Conservation (phyloP, 2,329 filamentous ascomycete genomes). For the Trichoderma breve region DNA sequence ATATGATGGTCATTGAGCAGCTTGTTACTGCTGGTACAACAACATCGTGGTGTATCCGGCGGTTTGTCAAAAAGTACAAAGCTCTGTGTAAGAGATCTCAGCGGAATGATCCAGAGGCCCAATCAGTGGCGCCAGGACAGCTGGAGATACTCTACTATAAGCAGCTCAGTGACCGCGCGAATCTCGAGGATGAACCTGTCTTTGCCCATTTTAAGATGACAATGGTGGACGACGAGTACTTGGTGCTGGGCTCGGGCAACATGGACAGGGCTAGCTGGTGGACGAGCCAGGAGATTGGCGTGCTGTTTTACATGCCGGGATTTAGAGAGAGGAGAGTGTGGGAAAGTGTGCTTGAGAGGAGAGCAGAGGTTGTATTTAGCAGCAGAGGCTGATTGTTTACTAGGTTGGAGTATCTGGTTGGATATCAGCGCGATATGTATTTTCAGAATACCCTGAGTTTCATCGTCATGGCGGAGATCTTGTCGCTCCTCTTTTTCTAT, state of each 20-base stretch:
- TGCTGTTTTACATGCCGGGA: slow-evolving; percentile 52
- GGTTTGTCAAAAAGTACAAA: slow-evolving; percentile 56
- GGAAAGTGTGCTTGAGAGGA: slow-evolving; percentile 38
- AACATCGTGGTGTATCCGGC: slow-evolving; percentile 62
- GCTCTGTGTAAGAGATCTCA: slow-evolving; percentile 26
- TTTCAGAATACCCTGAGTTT: not conserved
- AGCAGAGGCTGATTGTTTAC: not conserved
- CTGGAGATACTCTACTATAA: slow-evolving; percentile 61
- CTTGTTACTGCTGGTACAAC: slow-evolving; percentile 75
- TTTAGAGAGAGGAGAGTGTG: slow-evolving; percentile 39
- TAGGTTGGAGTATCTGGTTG: not conserved
- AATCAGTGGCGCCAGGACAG: slow-evolving; percentile 42
- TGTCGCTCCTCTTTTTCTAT: not conserved
- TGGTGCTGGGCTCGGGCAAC: slow-evolving; percentile 76
- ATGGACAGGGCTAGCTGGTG: slow-evolving; percentile 84
- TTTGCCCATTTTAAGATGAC: slow-evolving; percentile 77
- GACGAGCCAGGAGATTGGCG: slow-evolving; percentile 79
- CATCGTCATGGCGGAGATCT: not conserved
- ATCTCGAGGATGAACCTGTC: slow-evolving; percentile 56
- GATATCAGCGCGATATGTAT: not conserved
- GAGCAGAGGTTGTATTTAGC: slow-evolving; percentile 36
- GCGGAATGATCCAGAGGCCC: slow-evolving; percentile 42
- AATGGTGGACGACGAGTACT: slow-evolving; percentile 65
- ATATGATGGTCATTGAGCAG: slow-evolving; percentile 77
- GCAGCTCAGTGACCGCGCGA: slow-evolving; percentile 33